Conservation (phyloP, 768 basidiomycete genomes). For the Panaeolus cyanescens region DNA sequence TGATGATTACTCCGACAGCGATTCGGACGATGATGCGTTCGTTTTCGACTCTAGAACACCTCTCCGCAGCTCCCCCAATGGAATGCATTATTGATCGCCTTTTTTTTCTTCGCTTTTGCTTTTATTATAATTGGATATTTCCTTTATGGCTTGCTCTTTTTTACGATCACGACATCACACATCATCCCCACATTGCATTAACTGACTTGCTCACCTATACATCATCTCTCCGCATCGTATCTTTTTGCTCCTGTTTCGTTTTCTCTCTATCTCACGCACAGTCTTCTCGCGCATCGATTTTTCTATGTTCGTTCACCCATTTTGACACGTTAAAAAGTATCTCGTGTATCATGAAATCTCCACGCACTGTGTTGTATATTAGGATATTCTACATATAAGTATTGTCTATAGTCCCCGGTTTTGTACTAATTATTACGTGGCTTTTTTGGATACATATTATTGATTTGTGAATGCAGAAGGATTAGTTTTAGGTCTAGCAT, state of each 20-base stretch:
- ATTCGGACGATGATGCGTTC: conserved; percentile 61
- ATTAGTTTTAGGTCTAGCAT: conserved; percentile 47
- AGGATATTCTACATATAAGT: conserved; percentile 11
- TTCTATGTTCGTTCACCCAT: background rate
- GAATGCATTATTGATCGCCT: conserved; percentile 31
- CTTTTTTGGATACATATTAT: conserved; percentile 13
- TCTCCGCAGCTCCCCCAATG: conserved; percentile 50
- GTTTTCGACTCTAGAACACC: conserved; percentile 57
- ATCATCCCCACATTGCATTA: background rate
- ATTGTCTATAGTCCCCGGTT: conserved; percentile 3
- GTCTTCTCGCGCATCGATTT: background rate
- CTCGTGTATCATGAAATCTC: conserved; percentile 1
- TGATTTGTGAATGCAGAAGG: conserved; percentile 8
- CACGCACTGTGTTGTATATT: conserved; percentile 1
- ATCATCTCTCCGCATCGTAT: background rate
- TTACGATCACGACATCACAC: background rate
- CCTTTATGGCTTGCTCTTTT: conserved; percentile 2
- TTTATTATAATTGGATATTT: conserved; percentile 7
- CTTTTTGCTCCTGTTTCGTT: conserved; percentile 1
- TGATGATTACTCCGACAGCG: conserved; percentile 48
- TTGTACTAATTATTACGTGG: conserved; percentile 10
- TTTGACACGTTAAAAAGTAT: background rate
- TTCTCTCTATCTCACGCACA: background rate
- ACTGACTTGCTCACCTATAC: conserved; percentile 2
- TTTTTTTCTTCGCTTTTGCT: conserved; percentile 9